Conservation (phyloP, 164 flowering plant species). For the Liriodendron chinense region DNA sequence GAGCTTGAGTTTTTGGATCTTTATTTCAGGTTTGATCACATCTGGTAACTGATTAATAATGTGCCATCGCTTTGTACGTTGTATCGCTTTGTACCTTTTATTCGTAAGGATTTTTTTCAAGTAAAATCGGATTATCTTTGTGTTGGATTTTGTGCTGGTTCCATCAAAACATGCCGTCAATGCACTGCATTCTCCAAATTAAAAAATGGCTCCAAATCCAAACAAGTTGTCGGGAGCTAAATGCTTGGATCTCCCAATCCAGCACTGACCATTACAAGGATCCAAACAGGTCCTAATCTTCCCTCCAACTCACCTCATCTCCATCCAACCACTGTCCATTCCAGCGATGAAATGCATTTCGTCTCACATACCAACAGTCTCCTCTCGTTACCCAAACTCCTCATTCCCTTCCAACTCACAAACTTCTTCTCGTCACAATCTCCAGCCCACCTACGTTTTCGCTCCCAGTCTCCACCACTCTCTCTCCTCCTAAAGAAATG, state of each 20-base stretch:
- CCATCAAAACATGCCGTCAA: background rate
- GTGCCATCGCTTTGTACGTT: too few relatives aligned
- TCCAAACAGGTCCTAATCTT: background rate
- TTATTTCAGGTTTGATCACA: too few relatives aligned
- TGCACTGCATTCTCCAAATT: background rate
- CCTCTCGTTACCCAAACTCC: background rate
- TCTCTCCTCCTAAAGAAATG: slow-evolving; percentile 31
- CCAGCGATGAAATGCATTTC: background rate
- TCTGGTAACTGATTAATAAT: too few relatives aligned
- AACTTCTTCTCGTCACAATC: background rate
- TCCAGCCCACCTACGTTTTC: background rate
- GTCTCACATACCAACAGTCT: background rate
- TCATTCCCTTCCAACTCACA: background rate
- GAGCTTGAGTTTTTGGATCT: too few relatives aligned
- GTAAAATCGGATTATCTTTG: too few relatives aligned
- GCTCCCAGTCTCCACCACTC: background rate
- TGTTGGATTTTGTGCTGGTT: too few relatives aligned
- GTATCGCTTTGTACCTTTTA: too few relatives aligned
- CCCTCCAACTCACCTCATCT: background rate
- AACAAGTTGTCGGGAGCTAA: too few relatives aligned
- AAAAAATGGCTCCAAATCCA: background rate
- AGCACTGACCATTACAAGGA: too few relatives aligned
- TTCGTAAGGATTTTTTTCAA: too few relatives aligned
- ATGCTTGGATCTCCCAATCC: too few relatives aligned
- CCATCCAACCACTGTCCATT: background rate